Evolutionary conservation across 768 basidiomycete species (phyloP).

Genomic region (Macrolepiota dolichaula): DNA sequence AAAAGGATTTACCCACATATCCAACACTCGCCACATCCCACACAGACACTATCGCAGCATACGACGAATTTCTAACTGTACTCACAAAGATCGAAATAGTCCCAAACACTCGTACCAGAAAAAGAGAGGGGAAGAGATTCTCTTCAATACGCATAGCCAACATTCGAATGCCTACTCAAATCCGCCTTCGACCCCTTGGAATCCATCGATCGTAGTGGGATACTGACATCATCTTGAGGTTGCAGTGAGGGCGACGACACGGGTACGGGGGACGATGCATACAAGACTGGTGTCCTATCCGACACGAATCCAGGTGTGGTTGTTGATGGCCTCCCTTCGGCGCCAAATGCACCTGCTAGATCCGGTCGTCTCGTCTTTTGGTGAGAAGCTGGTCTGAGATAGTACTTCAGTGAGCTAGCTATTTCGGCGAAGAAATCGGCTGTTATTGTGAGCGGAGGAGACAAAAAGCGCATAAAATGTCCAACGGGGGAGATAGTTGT

Average conservation of each 20-base stretch:
- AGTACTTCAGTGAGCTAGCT: constrained; percentile 56
- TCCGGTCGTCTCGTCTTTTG: constrained; percentile 16
- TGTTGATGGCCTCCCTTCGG: constrained; percentile 12
- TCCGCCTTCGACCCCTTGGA: background rate
- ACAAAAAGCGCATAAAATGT: background rate
- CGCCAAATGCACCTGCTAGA: constrained; percentile 39
- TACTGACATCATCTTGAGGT: background rate
- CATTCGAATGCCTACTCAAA: background rate
- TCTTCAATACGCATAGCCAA: background rate
- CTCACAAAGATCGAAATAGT: background rate
- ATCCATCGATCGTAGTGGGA: background rate
- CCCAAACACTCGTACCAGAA: background rate
- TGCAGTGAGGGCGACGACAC: background rate
- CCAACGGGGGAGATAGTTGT: background rate
- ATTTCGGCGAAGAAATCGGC: constrained; percentile 73
- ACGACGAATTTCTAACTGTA: background rate
- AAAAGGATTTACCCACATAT: background rate
- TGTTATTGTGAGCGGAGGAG: constrained; percentile 17
- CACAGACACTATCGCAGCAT: background rate
- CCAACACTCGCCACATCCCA: background rate
- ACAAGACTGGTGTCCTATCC: background rate
- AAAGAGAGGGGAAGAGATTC: background rate
- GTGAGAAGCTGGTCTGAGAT: constrained; percentile 22
- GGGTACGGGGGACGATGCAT: background rate
- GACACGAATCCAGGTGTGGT: background rate